phyloP scores from a whole-genome alignment of 2,329 filamentous ascomycete species.

The Colletotrichum sp. region DNA sequence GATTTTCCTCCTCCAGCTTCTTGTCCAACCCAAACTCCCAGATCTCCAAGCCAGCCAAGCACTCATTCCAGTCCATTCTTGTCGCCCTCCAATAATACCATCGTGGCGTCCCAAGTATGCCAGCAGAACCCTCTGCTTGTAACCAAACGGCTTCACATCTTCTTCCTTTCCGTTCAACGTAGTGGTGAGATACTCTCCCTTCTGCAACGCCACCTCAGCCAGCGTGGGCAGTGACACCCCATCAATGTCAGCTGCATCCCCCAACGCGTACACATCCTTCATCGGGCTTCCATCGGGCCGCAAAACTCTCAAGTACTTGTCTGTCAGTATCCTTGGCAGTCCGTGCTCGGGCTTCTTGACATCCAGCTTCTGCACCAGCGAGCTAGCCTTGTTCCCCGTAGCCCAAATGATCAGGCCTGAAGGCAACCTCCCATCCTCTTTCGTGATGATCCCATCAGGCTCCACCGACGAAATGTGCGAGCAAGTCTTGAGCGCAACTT shows the following conservation, averaged over 20 bases:
- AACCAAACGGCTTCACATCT: background rate
- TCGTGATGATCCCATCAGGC: conserved; percentile 94
- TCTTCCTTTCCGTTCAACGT: background rate
- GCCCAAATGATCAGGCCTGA: conserved; percentile 98
- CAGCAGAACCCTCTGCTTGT: conserved; percentile 3
- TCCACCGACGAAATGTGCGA: conserved; percentile 4
- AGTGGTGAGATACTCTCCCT: conserved; percentile 4
- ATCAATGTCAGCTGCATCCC: conserved; percentile 4
- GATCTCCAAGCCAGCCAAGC: conserved; percentile 15
- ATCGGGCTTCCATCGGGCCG: conserved; percentile 2
- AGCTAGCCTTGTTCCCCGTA: conserved; percentile 73
- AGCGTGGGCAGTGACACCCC: conserved; percentile 2
- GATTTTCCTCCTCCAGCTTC: conserved; percentile 15
- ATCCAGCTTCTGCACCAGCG: background rate
- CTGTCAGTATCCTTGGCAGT: background rate
- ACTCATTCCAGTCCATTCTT: conserved; percentile 8
- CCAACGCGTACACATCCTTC: conserved; percentile 1
- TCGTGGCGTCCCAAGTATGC: conserved; percentile 9
- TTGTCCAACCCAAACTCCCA: conserved; percentile 6
- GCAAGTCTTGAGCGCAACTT: background rate
- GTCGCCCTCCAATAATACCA: conserved; percentile 8
- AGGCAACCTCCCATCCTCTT: conserved; percentile 83
- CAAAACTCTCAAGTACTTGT: conserved; percentile 3
- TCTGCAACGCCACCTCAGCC: conserved; percentile 13
- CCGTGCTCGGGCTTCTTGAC: conserved; percentile 2